Conservation (phyloP, 495 filamentous ascomycete species). For the Neohortaea acidophila region DNA sequence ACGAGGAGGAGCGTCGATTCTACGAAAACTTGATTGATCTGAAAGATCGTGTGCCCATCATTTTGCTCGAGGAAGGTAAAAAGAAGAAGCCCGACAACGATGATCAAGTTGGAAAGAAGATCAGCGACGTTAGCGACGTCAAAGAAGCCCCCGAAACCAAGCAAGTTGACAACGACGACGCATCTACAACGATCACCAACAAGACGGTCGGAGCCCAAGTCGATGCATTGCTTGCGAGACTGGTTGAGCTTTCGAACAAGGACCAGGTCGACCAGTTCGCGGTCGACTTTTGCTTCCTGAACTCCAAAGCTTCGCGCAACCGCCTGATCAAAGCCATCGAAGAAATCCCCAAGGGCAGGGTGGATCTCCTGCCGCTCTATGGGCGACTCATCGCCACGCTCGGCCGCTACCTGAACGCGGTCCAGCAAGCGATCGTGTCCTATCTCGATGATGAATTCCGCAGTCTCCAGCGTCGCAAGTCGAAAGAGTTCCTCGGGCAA, state of each 20-base stretch:
- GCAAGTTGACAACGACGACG: slow-evolving; percentile 51
- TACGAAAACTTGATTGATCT: slow-evolving; percentile 94
- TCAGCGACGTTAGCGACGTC: slow-evolving; percentile 29
- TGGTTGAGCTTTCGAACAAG: slow-evolving; percentile 81
- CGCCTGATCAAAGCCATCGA: slow-evolving; percentile 82
- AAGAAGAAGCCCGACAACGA: slow-evolving; percentile 68
- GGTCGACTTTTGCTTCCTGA: slow-evolving; percentile 93
- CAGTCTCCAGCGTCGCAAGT: slow-evolving; percentile 92
- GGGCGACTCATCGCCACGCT: slow-evolving; percentile 86
- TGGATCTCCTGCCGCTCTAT: slow-evolving; percentile 83
- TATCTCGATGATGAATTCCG: slow-evolving; percentile 96
- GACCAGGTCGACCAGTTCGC: slow-evolving; percentile 84
- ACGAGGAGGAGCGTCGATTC: slow-evolving; percentile 93
- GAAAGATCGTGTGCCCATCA: slow-evolving; percentile 85
- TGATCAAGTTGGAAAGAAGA: slow-evolving; percentile 31
- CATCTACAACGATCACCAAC: slow-evolving; percentile 86
- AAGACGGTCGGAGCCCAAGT: slow-evolving; percentile 96
- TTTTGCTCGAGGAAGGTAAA: slow-evolving; percentile 84
- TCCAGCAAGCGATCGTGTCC: slow-evolving; percentile 78
- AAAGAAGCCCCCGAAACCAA: slow-evolving; percentile 38
- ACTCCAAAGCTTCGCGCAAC: slow-evolving; percentile 95
- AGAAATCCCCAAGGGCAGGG: slow-evolving; percentile 83
- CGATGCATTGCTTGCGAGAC: slow-evolving; percentile 70
- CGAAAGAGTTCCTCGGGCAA: slow-evolving; percentile 91
- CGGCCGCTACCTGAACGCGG: slow-evolving; percentile 81